phyloP scores from a whole-genome alignment of 768 basidiomycete species.

The Phaeotremella skinneri region DNA sequence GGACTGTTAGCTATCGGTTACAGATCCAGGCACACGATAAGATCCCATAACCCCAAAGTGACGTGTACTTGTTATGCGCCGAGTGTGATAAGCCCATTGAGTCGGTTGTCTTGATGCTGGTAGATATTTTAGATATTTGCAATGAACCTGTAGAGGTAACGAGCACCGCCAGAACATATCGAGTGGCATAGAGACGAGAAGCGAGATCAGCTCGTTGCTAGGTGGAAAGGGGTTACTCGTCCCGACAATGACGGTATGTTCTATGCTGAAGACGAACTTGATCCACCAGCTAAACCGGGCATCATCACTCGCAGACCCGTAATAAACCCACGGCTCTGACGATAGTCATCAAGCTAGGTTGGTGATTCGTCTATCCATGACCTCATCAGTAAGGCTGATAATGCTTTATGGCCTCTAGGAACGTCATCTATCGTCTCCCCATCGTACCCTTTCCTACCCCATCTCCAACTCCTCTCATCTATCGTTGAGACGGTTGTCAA shows the following conservation, averaged over 20 bases:
- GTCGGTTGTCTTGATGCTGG: too few species aligned
- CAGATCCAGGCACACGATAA: neutral
- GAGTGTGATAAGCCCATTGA: neutral
- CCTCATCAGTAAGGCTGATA: neutral
- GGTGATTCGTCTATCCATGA: slow-evolving; percentile 28
- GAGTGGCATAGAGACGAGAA: too few species aligned
- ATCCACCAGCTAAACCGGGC: too few species aligned
- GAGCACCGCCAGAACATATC: too few species aligned
- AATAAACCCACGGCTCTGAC: slow-evolving; percentile 52
- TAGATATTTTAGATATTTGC: too few species aligned
- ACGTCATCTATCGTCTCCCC: slow-evolving; percentile 97
- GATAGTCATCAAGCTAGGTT: slow-evolving; percentile 83
- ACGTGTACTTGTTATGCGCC: neutral
- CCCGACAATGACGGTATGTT: slow-evolving; percentile 19
- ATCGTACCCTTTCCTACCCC: slow-evolving; percentile 76
- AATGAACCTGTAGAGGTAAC: too few species aligned
- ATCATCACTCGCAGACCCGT: slow-evolving; percentile 10
- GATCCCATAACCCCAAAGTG: neutral
- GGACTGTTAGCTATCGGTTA: too few species aligned
- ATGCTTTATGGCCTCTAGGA: slow-evolving; percentile 57
- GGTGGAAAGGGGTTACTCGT: neutral
- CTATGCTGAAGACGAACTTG: too few species aligned
- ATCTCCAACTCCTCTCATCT: slow-evolving; percentile 84
- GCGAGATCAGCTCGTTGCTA: neutral
- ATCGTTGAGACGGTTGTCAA: slow-evolving; percentile 85